A percentile compares a stretch with the other conserved stretches of the same genome.
phyloP scores from a whole-genome alignment of 192 early-diverging fungal genomes.

The Backusella luteola region DNA sequence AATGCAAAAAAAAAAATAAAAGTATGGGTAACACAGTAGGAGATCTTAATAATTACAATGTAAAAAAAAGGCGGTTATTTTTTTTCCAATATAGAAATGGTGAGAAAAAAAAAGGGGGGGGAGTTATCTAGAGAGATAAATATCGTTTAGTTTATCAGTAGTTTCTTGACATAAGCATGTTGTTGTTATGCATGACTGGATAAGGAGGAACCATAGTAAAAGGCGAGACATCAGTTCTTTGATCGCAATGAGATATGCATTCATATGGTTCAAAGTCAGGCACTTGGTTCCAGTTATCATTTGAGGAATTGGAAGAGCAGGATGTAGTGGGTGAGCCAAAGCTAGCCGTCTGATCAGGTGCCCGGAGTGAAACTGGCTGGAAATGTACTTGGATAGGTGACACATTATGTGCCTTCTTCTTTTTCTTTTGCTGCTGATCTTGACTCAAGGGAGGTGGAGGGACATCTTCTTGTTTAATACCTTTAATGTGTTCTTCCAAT shows the following conservation, averaged over 20 bases:
- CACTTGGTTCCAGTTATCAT: neutral
- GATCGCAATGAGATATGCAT: constrained; percentile 22
- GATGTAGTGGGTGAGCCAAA: constrained; percentile 11
- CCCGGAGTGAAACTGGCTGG: constrained; percentile 7
- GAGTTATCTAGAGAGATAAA: neutral
- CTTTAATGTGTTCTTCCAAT: constrained; percentile 8
- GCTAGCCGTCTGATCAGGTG: neutral
- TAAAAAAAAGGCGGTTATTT: neutral
- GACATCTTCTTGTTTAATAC: neutral
- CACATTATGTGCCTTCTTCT: neutral
- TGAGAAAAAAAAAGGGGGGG: neutral
- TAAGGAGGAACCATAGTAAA: neutral
- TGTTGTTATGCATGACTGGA: neutral
- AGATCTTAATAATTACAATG: neutral
- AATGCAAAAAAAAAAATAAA: neutral
- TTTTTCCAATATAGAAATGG: neutral
- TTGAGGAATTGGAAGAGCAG: neutral
- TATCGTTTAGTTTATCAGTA: neutral
- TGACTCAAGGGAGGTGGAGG: neutral
- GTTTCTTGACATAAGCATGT: constrained; percentile 13
- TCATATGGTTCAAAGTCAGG: constrained; percentile 10
- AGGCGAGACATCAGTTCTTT: constrained; percentile 32
- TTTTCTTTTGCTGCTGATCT: neutral
- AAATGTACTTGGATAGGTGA: constrained; percentile 2
- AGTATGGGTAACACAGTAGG: neutral